Base-by-base conservation (phyloP, 371 early-diverging fungal species). In the Mortierella sp. region DNA sequence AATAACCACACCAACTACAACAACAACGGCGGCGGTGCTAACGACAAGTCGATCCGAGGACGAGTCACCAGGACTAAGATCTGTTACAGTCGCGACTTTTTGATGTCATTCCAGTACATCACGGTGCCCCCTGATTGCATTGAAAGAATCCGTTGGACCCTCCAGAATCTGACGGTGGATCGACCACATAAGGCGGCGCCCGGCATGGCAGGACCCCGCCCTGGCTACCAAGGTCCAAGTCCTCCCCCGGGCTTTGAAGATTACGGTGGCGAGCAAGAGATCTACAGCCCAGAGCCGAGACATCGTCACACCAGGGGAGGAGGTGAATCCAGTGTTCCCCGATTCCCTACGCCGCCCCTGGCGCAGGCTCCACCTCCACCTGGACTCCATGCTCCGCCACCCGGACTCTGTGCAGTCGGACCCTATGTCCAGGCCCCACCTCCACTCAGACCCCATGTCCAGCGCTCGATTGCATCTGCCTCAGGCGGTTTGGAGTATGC, bases 41-140 rank as follows among this genome's bases (percentile, higher is more conserved):
- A 29, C 11, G 41, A 37, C 11, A 29, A 26, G 69, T n/a, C 16
- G 7, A n/a, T 41, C 16, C 11, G 6, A 53, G 11, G 16, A 24
- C 24, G 43, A 16, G 40, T 19, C 10, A 9, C 10, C 24, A 64
- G 26, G 29, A 24, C 22, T 24, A 64, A 24, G 34, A 39, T 65
- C 19, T 31, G 72, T 4, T 77, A 77, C 53, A 55, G 65, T 31
- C 68, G 77, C 14, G 72, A 71, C 10, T 77, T 72, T 22, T 41
- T 77, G 47, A 52, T 77, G 68, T n/a, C 44, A 0, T 77, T 77
- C 73, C 68, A 31, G 1, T 11, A 26, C 31, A 8, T 66, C n/a
- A 45, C 4, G 9, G 58, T 29, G 2, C 64, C 68, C 16, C 77
- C 77, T 4, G 29, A 24, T 14, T 31, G 48, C 4, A 55, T 70